Conservation (phyloP, 2,329 filamentous ascomycete genomes). For the Chaetothyriales sp. region DNA sequence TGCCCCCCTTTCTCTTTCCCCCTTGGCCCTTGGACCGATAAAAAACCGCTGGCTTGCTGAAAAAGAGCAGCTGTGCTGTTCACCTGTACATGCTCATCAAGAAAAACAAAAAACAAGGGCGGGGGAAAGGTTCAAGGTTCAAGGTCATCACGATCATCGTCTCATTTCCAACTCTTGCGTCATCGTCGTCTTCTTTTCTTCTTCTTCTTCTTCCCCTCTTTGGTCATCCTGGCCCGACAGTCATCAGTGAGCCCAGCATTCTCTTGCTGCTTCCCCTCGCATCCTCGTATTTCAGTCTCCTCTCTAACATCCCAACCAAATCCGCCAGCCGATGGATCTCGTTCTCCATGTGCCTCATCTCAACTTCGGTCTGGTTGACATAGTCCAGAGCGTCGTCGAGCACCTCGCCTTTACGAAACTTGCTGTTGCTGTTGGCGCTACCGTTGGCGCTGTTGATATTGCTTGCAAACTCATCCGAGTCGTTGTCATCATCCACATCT, state of each 20-base stretch:
- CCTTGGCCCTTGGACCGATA: too few species aligned
- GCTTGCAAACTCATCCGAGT: constrained; percentile 1
- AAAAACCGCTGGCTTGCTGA: too few species aligned
- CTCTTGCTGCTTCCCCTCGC: background rate
- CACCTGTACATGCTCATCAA: too few species aligned
- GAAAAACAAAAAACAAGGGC: background rate
- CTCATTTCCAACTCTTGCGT: background rate
- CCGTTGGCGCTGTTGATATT: background rate
- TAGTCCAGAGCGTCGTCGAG: constrained; percentile 18
- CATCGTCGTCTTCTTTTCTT: background rate
- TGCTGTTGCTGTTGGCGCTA: constrained; percentile 5
- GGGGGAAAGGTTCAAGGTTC: background rate
- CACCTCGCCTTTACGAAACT: constrained; percentile 17
- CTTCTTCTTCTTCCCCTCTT: background rate
- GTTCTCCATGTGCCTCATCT: constrained; percentile 17
- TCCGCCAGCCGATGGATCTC: constrained; percentile 15
- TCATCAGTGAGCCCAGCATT: background rate
- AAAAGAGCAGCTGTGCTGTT: too few species aligned
- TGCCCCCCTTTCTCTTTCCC: too few species aligned
- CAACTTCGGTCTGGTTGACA: constrained; percentile 16
- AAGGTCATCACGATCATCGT: background rate
- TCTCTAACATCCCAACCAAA: constrained; percentile 13
- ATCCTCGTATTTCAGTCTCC: constrained; percentile 13
- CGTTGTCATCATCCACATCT: constrained; percentile 1
- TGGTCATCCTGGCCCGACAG: background rate